Percentiles rank a stretch among this genome's conserved stretches.
Evolutionary conservation across 106 monocot genomes (phyloP).

Genomic region (Dioscorea zingiberensis): DNA sequence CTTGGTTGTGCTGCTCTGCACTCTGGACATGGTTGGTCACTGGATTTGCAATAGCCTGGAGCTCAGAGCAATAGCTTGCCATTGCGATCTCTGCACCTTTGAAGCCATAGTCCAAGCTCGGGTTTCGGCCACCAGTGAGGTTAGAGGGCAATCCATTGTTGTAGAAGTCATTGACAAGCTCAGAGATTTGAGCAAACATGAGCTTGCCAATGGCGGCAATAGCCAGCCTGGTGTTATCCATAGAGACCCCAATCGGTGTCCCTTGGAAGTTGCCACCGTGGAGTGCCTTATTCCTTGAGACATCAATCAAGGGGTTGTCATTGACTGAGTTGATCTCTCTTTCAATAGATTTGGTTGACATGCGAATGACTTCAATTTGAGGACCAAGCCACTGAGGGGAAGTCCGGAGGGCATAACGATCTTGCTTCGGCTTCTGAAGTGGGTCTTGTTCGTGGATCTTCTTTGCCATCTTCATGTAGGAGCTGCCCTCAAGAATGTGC

Average conservation of each 20-base stretch:
- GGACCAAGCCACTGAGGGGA: constrained; percentile 85
- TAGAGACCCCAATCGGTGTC: constrained; percentile 90
- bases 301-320: constrained; percentile 95
- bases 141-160: constrained; percentile 94
- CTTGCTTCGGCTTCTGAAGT: constrained; percentile 74
- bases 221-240: constrained; percentile 89
- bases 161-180: constrained; percentile 91
- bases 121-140: constrained; percentile 75
- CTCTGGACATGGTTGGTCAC: constrained; percentile 99
- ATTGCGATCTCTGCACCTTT: constrained; percentile 99
- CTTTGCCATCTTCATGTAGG: constrained; percentile 59
- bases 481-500: constrained; percentile 69
- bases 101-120: constrained; percentile 95
- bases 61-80: constrained; percentile 97
- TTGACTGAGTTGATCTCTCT: constrained; percentile 97
- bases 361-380: constrained; percentile 73
- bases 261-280: constrained; percentile 99
- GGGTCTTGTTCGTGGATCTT: constrained; percentile 59
- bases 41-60: constrained; percentile 90
- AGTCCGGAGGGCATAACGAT: constrained; percentile 71
- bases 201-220: constrained; percentile 91
- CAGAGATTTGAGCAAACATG: constrained; percentile 95
- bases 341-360: constrained; percentile 64
- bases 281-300: constrained; percentile 71
- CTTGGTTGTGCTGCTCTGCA: constrained; percentile 99